Conservation (phyloP, 306 rosid species). For the Adenanthera pavonina region DNA sequence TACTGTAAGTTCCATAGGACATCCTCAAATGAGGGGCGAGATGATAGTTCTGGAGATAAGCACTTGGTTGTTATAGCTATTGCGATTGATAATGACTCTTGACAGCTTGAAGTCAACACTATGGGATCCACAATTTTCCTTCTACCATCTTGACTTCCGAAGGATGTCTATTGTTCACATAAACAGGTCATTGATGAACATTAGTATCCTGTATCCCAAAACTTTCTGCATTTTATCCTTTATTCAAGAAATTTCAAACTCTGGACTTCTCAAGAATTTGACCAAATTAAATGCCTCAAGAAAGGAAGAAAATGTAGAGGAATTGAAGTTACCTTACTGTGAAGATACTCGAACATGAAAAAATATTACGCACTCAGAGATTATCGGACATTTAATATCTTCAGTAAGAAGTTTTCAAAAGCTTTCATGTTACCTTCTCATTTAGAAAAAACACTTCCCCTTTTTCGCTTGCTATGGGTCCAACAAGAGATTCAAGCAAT, state of each 20-base stretch:
- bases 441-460: conserved; percentile 71
- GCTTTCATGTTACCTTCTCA: conserved; percentile 64
- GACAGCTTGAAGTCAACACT: conserved; percentile 73
- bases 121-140: conserved; percentile 77
- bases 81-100: conserved; percentile 77
- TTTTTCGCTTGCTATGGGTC: conserved; percentile 63
- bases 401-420: not conserved
- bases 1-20: conserved; percentile 82
- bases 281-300: not conserved
- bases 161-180: conserved; percentile 69
- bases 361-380: not conserved
- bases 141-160: conserved; percentile 77
- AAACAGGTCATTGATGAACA: not conserved
- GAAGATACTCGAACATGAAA: not conserved
- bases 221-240: conserved; percentile 1
- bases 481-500: conserved; percentile 81
- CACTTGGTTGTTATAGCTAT: conserved; percentile 77
- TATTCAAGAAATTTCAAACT: not conserved
- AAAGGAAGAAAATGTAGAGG: not conserved
- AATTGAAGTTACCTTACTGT: not conserved
- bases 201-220: not conserved
- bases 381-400: conserved; percentile 1
- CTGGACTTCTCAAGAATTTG: not conserved
- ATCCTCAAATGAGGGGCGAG: conserved; percentile 85
- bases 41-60: conserved; percentile 59